Percentiles rank a stretch among this genome's conserved stretches.
phyloP scores from a whole-genome alignment of 768 basidiomycete genomes.

The Leccinum boreale region DNA sequence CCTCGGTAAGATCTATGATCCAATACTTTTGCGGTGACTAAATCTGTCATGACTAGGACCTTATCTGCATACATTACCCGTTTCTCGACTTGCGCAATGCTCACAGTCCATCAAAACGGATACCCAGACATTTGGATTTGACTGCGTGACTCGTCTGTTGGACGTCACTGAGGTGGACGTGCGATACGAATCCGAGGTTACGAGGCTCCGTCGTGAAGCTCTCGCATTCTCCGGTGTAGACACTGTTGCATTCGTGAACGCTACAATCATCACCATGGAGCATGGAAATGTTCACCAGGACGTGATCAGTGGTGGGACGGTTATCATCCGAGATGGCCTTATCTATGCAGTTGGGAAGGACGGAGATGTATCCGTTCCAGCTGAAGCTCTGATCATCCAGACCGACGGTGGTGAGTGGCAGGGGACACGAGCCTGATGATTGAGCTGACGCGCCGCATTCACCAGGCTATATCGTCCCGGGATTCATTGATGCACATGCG shows the following conservation, averaged over 20 bases:
- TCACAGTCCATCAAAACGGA: conserved; percentile 48
- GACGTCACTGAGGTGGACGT: conserved; percentile 57
- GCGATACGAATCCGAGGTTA: conserved; percentile 58
- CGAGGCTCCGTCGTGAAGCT: conserved; percentile 55
- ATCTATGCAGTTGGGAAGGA: conserved; percentile 48
- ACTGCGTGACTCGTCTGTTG: conserved; percentile 56
- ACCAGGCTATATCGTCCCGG: conserved; percentile 62
- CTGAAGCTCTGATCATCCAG: conserved; percentile 47
- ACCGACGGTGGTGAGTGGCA: conserved; percentile 54
- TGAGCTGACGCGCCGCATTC: conserved; percentile 2
- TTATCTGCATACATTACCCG: conserved; percentile 50
- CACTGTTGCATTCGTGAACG: conserved; percentile 60
- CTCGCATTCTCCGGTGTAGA: conserved; percentile 27
- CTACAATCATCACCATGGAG: conserved; percentile 69
- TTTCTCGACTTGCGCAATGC: conserved; percentile 51
- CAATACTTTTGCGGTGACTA: not conserved
- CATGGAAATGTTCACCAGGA: conserved; percentile 48
- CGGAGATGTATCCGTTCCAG: conserved; percentile 32
- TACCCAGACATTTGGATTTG: conserved; percentile 53
- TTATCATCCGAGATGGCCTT: conserved; percentile 55
- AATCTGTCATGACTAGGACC: conserved; percentile 13
- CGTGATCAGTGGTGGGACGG: conserved; percentile 47
- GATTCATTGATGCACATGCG: conserved; percentile 75
- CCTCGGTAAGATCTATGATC: conserved; percentile 45
- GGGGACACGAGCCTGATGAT: not conserved